phyloP scores from a whole-genome alignment of 1,284 basidiomycete species.

The Heliocybe sulcata region DNA sequence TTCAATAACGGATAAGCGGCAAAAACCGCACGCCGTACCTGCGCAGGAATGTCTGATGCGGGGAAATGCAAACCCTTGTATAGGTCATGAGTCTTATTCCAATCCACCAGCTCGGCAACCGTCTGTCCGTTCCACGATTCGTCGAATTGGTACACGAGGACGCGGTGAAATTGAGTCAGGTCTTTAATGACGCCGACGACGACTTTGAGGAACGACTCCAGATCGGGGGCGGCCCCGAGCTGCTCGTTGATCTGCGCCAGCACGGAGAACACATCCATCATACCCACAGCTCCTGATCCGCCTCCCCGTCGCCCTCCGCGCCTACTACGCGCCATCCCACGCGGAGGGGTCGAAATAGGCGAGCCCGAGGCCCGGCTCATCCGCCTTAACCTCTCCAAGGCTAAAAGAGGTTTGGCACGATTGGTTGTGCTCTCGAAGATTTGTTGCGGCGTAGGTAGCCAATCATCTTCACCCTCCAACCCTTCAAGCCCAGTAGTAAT shows the following conservation, averaged over 20 bases:
- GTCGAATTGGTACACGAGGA: slow-evolving; percentile 86
- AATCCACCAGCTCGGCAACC: slow-evolving; percentile 81
- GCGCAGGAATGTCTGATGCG: slow-evolving; percentile 49
- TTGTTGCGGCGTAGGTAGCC: slow-evolving; percentile 48
- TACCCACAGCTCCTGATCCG: slow-evolving; percentile 38
- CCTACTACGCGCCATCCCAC: not conserved
- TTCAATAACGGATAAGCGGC: not conserved
- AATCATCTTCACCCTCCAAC: slow-evolving; percentile 31
- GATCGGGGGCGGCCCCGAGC: slow-evolving; percentile 61
- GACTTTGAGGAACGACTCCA: slow-evolving; percentile 73
- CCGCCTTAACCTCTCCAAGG: slow-evolving; percentile 63
- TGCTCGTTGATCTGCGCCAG: slow-evolving; percentile 86
- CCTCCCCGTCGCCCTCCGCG: slow-evolving; percentile 12
- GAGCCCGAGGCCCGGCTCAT: slow-evolving; percentile 22
- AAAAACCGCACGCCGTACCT: slow-evolving; percentile 26
- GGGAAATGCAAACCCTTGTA: slow-evolving; percentile 74
- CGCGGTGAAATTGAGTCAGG: slow-evolving; percentile 77
- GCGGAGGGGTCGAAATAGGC: not conserved
- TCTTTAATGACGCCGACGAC: slow-evolving; percentile 80
- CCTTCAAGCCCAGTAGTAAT: slow-evolving; percentile 14
- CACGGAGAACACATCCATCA: slow-evolving; percentile 79
- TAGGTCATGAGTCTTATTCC: slow-evolving; percentile 74
- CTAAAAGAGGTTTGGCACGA: slow-evolving; percentile 66
- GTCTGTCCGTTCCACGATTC: slow-evolving; percentile 72
- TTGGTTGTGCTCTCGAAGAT: slow-evolving; percentile 74